These are phyloP conservation scores for Selenicereus undatus DNA, from an alignment of 148 eudicot species.

Conservation along the genomic window DNA sequence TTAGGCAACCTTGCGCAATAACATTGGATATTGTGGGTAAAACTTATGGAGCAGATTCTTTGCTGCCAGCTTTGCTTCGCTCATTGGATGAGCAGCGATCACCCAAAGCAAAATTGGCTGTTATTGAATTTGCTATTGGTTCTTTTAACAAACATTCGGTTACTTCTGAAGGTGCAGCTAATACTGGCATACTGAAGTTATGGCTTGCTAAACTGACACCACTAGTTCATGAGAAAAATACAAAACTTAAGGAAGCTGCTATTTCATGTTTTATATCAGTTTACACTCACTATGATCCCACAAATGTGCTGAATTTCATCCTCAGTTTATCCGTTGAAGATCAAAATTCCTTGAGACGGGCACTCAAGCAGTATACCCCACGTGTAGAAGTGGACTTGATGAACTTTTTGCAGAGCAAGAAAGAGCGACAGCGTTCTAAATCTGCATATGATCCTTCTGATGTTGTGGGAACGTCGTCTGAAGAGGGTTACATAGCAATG, in stretches of 20 bases:
- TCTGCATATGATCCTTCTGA: conserved; percentile 83
- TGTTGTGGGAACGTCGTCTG: conserved; percentile 79
- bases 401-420: conserved; percentile 88
- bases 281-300: conserved; percentile 80
- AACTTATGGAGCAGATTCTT: conserved; percentile 89
- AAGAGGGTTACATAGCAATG: conserved; percentile 73
- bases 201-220: conserved; percentile 97
- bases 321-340: conserved; percentile 92
- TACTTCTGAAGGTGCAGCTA: conserved; percentile 73
- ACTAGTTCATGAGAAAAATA: conserved; percentile 84
- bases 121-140: conserved; percentile 84
- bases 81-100: conserved; percentile 97
- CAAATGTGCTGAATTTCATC: conserved; percentile 77
- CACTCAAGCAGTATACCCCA: conserved; percentile 91
- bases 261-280: conserved; percentile 88
- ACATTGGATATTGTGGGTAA: conserved; percentile 81
- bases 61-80: conserved; percentile 93
- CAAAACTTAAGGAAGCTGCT: conserved; percentile 89
- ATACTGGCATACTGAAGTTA: conserved; percentile 75
- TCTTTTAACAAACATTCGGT: conserved; percentile 83
- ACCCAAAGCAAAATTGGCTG: conserved; percentile 96
- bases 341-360: conserved; percentile 90
- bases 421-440: conserved; percentile 77
- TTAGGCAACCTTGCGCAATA: conserved; percentile 86
- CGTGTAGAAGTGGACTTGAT: conserved; percentile 97